Evolutionary conservation across 2,329 filamentous ascomycete species (phyloP).

Genomic region (Claviceps sp.): DNA sequence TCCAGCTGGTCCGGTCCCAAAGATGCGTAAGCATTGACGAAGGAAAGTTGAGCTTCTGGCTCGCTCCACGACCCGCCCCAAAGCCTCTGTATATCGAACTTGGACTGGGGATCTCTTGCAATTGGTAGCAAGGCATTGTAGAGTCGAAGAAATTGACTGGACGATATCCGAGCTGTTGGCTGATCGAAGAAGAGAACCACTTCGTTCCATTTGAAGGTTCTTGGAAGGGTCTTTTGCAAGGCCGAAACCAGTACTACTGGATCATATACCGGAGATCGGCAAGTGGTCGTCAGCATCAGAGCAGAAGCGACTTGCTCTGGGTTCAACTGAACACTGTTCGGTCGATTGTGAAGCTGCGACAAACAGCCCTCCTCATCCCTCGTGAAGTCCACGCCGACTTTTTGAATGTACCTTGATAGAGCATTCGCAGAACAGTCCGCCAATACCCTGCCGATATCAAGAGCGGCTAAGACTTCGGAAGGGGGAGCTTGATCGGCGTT

Average conservation of each 20-base stretch:
- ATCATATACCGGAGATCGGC: conserved; percentile 39
- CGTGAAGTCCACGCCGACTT: conserved; percentile 61
- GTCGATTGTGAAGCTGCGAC: conserved; percentile 38
- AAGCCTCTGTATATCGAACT: conserved; percentile 71
- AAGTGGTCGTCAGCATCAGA: conserved; percentile 53
- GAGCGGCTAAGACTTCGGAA: conserved; percentile 53
- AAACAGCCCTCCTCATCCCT: conserved; percentile 56
- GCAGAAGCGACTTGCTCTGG: conserved; percentile 75
- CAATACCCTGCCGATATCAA: conserved; percentile 56
- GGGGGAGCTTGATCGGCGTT: conserved; percentile 52
- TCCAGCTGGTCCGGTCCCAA: conserved; percentile 65
- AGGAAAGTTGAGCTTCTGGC: conserved; percentile 81
- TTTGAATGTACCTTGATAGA: conserved; percentile 56
- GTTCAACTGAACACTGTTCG: conserved; percentile 46
- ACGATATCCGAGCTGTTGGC: conserved; percentile 59
- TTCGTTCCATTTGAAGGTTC: conserved; percentile 55
- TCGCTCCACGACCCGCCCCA: conserved; percentile 89
- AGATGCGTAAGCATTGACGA: conserved; percentile 75
- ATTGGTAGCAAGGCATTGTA: conserved; percentile 68
- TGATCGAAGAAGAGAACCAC: conserved; percentile 74
- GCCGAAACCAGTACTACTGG: conserved; percentile 45
- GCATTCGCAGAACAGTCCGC: conserved; percentile 42
- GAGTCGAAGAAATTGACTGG: conserved; percentile 66
- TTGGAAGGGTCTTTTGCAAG: conserved; percentile 46
- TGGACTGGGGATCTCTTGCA: conserved; percentile 35